Conservation (phyloP, 352 stramenopile genomes). For the Globisporangium cystogenes region DNA sequence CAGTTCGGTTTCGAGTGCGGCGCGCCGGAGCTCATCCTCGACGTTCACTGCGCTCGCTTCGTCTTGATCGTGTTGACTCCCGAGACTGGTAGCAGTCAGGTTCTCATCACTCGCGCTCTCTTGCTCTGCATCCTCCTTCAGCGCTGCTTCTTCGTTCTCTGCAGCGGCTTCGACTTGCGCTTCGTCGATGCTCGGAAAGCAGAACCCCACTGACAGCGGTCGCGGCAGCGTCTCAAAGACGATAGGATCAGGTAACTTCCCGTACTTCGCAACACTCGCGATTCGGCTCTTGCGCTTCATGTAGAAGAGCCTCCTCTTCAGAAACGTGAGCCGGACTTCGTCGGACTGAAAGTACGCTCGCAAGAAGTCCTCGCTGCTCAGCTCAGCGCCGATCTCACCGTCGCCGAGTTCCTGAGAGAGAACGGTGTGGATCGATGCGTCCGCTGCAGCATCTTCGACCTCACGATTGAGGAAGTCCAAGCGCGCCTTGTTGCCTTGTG, state of each 20-base stretch:
- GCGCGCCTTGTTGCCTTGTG: slow-evolving; percentile 38
- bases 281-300: slow-evolving; percentile 35
- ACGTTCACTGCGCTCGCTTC: background rate
- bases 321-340: slow-evolving; percentile 30
- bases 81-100: background rate
- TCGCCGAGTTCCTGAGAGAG: slow-evolving; percentile 22
- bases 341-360: slow-evolving; percentile 43
- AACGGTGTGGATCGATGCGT: slow-evolving; percentile 26
- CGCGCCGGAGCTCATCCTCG: slow-evolving; percentile 9
- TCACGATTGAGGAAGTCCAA: slow-evolving; percentile 47
- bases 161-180: slow-evolving; percentile 4
- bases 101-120: slow-evolving; percentile 6
- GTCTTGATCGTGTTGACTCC: background rate
- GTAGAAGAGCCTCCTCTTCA: slow-evolving; percentile 47
- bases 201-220: slow-evolving; percentile 23
- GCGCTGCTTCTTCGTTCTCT: slow-evolving; percentile 10
- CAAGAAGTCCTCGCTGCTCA: slow-evolving; percentile 25
- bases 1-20: slow-evolving; percentile 17
- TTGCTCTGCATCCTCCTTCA: slow-evolving; percentile 12
- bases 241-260: slow-evolving; percentile 37
- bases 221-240: slow-evolving; percentile 35
- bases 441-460: slow-evolving; percentile 31
- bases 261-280: slow-evolving; percentile 30
- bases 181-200: slow-evolving; percentile 17
- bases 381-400: background rate